Evolutionary conservation across 192 early-diverging fungal genomes (phyloP), one percentile per base, ranked within the genome.

Genomic region (Coemansia sp.): DNA sequence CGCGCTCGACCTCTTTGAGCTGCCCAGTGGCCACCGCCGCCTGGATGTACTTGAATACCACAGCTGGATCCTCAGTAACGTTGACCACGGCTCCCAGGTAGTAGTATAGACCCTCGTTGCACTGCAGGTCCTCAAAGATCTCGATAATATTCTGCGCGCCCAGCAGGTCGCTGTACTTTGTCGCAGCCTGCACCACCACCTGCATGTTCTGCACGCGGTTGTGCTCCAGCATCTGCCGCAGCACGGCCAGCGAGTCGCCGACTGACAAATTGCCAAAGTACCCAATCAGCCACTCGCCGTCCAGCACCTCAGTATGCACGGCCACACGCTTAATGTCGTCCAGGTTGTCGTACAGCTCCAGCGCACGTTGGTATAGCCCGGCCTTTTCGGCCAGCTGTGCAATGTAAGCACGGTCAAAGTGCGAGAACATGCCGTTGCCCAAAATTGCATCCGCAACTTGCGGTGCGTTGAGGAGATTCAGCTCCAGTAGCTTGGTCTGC

Each of bases 11-110:
- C 72, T 98, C 97, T 83, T 95, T 96, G 54, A 92, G 85, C 79
- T 99, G 96, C 12, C 95, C 94, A 38, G 92, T 93, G 35, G 88
- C 82, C 60, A 90, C 89, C 11, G 94, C 96, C 9, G 97, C 92
- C 78, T 99, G 95, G 60, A 99, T 99, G 81, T 98, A 99, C 86
- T 98, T 98, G 86, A 96, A 96, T 64, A 96, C 93, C 1, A 99
- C 97, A 45, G 94, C 91, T 5, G 92, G 86, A 66, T 97, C 95
- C 62, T 94, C 88, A 66, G 93, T 93, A 53, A 97, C 85, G 73
- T 98, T 99, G 67, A 97, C 96, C 48, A 98, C 88, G 0, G 97
- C 91, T 1, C 94, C 96, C 37, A 99, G 79, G 80, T 94, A 99
- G 79, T 96, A 97, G 78, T 99, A 99, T 58, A 99, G 83, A 21